Percentiles rank a stretch among this genome's conserved stretches.
phyloP scores from a whole-genome alignment of 2,329 filamentous ascomycete genomes.

The Penicillium janthinellum region DNA sequence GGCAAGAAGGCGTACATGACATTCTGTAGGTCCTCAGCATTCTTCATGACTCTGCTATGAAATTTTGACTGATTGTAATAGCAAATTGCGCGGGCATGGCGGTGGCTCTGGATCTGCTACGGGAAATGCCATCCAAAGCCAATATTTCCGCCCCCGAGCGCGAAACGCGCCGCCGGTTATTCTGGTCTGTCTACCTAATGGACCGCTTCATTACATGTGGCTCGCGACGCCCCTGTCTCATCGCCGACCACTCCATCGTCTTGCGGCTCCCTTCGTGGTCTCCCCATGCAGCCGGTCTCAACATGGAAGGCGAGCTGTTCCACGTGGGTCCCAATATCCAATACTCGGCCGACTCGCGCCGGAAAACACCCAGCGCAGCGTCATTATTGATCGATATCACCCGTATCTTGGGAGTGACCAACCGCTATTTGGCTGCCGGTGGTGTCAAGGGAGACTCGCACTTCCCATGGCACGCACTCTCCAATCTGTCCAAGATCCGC shows the following conservation, averaged over 20 bases:
- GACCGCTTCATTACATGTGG: slow-evolving; percentile 82
- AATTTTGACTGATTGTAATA: slow-evolving; percentile 34
- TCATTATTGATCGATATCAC: slow-evolving; percentile 84
- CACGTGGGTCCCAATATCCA: slow-evolving; percentile 76
- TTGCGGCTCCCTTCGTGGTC: slow-evolving; percentile 76
- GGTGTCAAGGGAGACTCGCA: slow-evolving; percentile 88
- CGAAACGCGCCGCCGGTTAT: slow-evolving; percentile 76
- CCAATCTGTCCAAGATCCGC: slow-evolving; percentile 81
- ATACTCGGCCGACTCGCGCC: slow-evolving; percentile 68
- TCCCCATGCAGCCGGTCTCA: slow-evolving; percentile 60
- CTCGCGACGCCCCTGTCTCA: slow-evolving; percentile 77
- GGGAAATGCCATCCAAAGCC: slow-evolving; percentile 67
- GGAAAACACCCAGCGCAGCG: slow-evolving; percentile 72
- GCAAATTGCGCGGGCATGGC: slow-evolving; percentile 80
- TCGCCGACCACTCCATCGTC: slow-evolving; percentile 74
- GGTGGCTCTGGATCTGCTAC: slow-evolving; percentile 76
- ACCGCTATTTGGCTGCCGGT: slow-evolving; percentile 79
- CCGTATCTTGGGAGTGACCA: slow-evolving; percentile 79
- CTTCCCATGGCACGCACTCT: slow-evolving; percentile 87
- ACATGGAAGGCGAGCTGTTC: slow-evolving; percentile 78
- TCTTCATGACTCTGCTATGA: no score
- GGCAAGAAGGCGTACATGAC: slow-evolving; percentile 88
- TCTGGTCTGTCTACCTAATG: slow-evolving; percentile 87
- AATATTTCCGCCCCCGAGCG: slow-evolving; percentile 68
- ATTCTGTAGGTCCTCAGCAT: slow-evolving; percentile 57